Evolutionary conservation across 805 yeast genomes (phyloP), one percentile per base, ranked within the genome.

Genomic region (Nakazawaea populi): DNA sequence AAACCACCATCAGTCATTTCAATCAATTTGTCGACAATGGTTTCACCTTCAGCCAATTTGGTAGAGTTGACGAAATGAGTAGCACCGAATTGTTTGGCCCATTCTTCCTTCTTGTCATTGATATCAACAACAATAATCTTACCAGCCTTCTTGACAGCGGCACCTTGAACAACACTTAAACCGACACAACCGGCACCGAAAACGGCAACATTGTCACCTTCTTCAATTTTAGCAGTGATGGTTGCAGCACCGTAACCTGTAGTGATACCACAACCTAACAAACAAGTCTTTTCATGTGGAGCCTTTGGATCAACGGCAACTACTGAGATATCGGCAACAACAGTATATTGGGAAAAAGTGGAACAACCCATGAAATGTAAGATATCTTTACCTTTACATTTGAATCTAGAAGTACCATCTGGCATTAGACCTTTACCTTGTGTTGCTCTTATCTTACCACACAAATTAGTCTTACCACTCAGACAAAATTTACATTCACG

Each of bases 401-500:
- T 82, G 76, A 94, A 92, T 70, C 99, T 83, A 43, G 87, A 70
- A 47, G 99, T 92, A 24, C 98, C 99, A 67, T 94, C 99, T 55
- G 99, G 99, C 97, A 94, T 87, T 53, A 92, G 86, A 68, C 99
- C 99, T 65, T 88, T 85, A 67, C 99, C 98, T 70, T 94, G 99
- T 52, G 99, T 95, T 50, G 89, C 96, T 73, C 99, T 85, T 60
- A 94, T 92, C 61, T 95, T 79, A 56, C 94, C 89, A 77, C 99
- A 94, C 67, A 94, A 79, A 74, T 94, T 94, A 65, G 99, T 92
- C 79, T 95, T 94, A 55, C 97, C 96, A 54, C 91, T 82, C 67
- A 75, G 79, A 75, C 99, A 94, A 79, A 91, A 89, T 70, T 91
- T 90, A 76, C 99, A 94, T 70, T 90, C 87, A 57, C 77, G 75